Conservation (phyloP, 805 yeast genomes). For the Zygoascus flipseniorum region DNA sequence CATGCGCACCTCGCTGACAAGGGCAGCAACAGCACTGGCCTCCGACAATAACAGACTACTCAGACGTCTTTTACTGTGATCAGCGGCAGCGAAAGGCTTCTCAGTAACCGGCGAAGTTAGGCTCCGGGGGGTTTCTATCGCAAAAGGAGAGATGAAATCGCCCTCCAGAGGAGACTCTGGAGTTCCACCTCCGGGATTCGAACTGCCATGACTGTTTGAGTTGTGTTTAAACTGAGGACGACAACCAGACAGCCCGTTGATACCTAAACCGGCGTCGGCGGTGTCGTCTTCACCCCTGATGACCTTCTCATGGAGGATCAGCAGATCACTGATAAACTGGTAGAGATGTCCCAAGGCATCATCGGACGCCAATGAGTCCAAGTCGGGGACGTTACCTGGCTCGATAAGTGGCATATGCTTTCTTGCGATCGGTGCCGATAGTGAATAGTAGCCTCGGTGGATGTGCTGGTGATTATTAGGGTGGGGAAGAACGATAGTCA, state of each 20-base stretch:
- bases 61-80: constrained; percentile 5
- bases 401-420: not conserved
- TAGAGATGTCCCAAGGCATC: constrained; percentile 20
- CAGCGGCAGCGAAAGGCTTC: not conserved
- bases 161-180: not conserved
- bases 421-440: too few species aligned
- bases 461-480: too few species aligned
- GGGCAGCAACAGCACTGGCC: constrained; percentile 16
- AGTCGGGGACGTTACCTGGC: constrained; percentile 4
- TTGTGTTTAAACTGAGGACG: too few species aligned
- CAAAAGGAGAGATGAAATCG: constrained; percentile 1
- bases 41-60: constrained; percentile 13
- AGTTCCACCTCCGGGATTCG: not conserved
- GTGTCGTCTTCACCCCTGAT: not conserved
- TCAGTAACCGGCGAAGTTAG: not conserved
- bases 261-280: not conserved
- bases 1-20: constrained; percentile 6
- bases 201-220: not conserved
- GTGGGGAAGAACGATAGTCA: too few species aligned
- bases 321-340: constrained; percentile 15
- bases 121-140: not conserved
- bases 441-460: too few species aligned
- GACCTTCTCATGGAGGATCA: constrained; percentile 15
- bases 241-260: not conserved
- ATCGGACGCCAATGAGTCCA: constrained; percentile 10